These are phyloP conservation scores for Ehretia macrophylla DNA, from an alignment of 257 asterid genomes.

Conservation along the genomic window DNA sequence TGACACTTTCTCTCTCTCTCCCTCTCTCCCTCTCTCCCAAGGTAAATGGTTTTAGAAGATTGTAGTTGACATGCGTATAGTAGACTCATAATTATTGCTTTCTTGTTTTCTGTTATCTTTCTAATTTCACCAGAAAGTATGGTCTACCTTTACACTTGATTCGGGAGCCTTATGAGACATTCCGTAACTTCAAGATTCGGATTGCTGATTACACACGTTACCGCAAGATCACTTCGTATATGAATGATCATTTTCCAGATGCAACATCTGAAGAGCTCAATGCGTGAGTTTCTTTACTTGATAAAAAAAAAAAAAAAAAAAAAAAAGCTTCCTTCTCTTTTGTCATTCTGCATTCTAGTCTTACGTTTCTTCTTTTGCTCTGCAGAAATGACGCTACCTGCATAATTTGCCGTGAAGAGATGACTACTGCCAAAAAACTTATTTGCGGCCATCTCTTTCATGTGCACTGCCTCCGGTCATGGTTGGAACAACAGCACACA, in stretches of 20 bases:
- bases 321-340: too few relatives aligned
- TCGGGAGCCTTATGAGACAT: slow-evolving; percentile 92
- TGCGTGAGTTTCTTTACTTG: slow-evolving; percentile 37
- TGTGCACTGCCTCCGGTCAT: slow-evolving; percentile 91
- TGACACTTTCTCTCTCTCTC: not conserved
- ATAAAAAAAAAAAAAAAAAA: too few relatives aligned
- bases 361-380: slow-evolving; percentile 6
- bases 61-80: not conserved
- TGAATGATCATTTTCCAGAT: slow-evolving; percentile 93
- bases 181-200: slow-evolving; percentile 82
- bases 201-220: slow-evolving; percentile 88
- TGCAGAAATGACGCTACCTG: slow-evolving; percentile 85
- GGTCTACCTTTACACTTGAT: slow-evolving; percentile 96
- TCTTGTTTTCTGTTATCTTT: slow-evolving; percentile 3
- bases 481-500: slow-evolving; percentile 91
- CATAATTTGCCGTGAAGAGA: slow-evolving; percentile 97
- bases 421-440: slow-evolving; percentile 91
- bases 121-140: slow-evolving; percentile 46
- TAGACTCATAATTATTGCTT: not conserved
- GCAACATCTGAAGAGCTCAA: slow-evolving; percentile 85
- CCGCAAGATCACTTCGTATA: slow-evolving; percentile 84
- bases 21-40: not conserved
- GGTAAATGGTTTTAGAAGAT: not conserved
- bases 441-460: slow-evolving; percentile 60
- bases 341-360: slow-evolving; percentile 6